phyloP scores from a whole-genome alignment of 2,329 filamentous ascomycete species.

The Fusarium citri region DNA sequence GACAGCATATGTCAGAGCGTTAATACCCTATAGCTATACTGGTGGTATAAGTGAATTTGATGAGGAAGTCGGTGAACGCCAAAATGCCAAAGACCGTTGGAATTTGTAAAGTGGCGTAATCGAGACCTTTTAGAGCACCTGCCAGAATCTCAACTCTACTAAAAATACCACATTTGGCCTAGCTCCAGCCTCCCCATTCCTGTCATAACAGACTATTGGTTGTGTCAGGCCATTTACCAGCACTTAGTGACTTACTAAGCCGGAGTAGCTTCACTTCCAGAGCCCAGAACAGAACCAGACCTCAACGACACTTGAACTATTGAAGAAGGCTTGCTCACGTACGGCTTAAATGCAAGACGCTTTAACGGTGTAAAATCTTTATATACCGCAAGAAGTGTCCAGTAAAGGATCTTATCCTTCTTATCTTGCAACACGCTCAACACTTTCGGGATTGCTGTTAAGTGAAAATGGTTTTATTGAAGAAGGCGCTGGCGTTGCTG shows the following conservation, averaged over 20 bases:
- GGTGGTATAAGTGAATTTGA: background rate
- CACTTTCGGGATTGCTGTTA: fast-evolving
- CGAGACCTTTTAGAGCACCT: background rate
- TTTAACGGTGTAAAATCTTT: background rate
- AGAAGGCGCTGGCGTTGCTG: background rate
- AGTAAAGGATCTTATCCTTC: too few relatives aligned
- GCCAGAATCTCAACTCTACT: background rate
- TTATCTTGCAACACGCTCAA: background rate
- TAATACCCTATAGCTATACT: background rate
- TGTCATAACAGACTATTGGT: background rate
- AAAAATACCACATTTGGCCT: background rate
- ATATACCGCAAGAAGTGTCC: too few relatives aligned
- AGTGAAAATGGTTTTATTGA: background rate
- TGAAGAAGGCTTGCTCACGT: background rate
- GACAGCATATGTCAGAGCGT: background rate
- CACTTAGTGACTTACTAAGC: background rate
- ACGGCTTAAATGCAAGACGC: background rate
- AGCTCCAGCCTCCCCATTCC: background rate
- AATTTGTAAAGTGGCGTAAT: background rate
- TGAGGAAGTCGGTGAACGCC: background rate
- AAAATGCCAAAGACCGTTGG: background rate
- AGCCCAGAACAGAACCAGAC: background rate
- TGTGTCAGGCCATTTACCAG: background rate
- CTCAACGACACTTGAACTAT: background rate
- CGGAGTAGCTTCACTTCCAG: fast-evolving